phyloP scores from a whole-genome alignment of 768 basidiomycete genomes.

The Hygrocybe coccinea region DNA sequence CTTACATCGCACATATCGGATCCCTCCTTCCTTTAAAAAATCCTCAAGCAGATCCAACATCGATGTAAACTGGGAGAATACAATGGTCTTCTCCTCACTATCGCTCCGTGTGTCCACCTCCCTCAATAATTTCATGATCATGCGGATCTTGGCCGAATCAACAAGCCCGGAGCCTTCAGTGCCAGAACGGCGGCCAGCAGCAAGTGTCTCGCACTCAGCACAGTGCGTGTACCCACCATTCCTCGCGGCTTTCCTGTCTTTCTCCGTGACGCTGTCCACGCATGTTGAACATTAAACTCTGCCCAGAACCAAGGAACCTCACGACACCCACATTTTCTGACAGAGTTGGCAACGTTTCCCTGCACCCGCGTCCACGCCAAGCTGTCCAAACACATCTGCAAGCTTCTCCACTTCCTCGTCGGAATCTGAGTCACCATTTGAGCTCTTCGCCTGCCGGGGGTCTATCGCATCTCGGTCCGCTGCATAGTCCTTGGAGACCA shows the following conservation, averaged over 20 bases:
- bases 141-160: conserved; percentile 81
- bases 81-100: conserved; percentile 83
- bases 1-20: conserved; percentile 85
- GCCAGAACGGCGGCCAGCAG: conserved; percentile 10
- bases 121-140: conserved; percentile 66
- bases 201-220: conserved; percentile 52
- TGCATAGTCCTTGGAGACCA: conserved; percentile 73
- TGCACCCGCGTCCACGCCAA: conserved; percentile 47
- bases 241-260: neutral
- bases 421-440: conserved; percentile 39
- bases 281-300: neutral
- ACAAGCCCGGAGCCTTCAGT: conserved; percentile 46
- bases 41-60: conserved; percentile 85
- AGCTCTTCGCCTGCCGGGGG: conserved; percentile 47
- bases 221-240: conserved; percentile 43
- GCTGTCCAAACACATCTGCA: conserved; percentile 61
- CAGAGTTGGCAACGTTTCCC: conserved; percentile 74
- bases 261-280: conserved; percentile 1
- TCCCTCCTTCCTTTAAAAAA: conserved; percentile 63
- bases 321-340: conserved; percentile 56
- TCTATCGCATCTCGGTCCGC: conserved; percentile 75
- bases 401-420: conserved; percentile 71
- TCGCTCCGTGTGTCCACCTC: conserved; percentile 57
- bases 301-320: neutral
- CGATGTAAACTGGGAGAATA: conserved; percentile 90